phyloP scores from a whole-genome alignment of 352 stramenopile species.

The Phytophthora meadii region DNA sequence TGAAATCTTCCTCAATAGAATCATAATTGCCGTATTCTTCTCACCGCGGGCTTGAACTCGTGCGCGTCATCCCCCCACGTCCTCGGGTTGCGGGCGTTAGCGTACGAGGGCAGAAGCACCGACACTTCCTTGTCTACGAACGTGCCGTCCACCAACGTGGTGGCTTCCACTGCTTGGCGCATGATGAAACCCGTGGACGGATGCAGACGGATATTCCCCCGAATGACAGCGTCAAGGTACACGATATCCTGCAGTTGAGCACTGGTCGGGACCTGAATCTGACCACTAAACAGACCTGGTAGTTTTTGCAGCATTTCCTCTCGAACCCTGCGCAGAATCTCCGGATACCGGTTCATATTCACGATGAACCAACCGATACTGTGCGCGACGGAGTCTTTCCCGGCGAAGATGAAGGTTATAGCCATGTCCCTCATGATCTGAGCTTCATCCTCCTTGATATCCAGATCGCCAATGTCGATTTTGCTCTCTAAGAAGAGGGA shows the following conservation, averaged over 20 bases:
- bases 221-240: constrained; percentile 62
- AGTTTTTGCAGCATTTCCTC: constrained; percentile 48
- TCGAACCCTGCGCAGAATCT: constrained; percentile 50
- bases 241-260: constrained; percentile 50
- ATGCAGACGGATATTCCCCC: constrained; percentile 64
- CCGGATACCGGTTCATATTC: constrained; percentile 28
- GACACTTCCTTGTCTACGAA: constrained; percentile 32
- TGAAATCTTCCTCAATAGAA: no score
- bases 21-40: no score
- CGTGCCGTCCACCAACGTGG: constrained; percentile 56
- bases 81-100: constrained; percentile 5
- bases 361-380: constrained; percentile 68
- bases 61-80: constrained; percentile 4
- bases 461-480: not conserved
- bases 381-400: constrained; percentile 69
- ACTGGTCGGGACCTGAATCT: constrained; percentile 29
- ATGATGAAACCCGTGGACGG: constrained; percentile 55
- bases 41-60: constrained; percentile 3
- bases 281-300: constrained; percentile 18
- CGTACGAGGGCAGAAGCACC: constrained; percentile 4
- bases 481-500: constrained; percentile 7
- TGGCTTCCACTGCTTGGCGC: constrained; percentile 42
- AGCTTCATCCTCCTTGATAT: constrained; percentile 26
- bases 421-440: constrained; percentile 66
- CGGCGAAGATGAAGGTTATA: constrained; percentile 73